These are phyloP conservation scores for Fusarium concolor DNA, from an alignment of 2,329 filamentous ascomycete species.

Conservation along the genomic window DNA sequence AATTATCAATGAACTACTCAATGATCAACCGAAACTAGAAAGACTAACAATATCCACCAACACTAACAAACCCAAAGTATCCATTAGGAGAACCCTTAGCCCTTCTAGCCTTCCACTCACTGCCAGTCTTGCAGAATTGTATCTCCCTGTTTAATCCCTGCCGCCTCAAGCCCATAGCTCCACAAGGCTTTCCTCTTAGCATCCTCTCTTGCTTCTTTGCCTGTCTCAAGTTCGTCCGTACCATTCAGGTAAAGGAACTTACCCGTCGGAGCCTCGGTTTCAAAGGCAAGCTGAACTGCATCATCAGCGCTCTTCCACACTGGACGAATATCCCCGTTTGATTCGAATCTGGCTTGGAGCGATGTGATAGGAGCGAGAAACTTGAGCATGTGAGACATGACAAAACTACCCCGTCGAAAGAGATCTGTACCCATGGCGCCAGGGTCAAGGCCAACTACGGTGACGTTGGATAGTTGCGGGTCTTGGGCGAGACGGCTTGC, in stretches of 20 bases:
- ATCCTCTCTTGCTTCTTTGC: constrained; percentile 48
- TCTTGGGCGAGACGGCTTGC: constrained; percentile 51
- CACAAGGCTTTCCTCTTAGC: constrained; percentile 49
- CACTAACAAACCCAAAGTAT: not conserved
- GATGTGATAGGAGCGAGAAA: constrained; percentile 43
- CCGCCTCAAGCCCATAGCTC: constrained; percentile 46
- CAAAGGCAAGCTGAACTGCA: constrained; percentile 49
- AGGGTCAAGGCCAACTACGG: constrained; percentile 54
- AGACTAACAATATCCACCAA: not conserved
- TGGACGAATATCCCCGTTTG: constrained; percentile 49
- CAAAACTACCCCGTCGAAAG: constrained; percentile 42
- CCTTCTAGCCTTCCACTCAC: constrained; percentile 16
- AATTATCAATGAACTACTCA: not conserved
- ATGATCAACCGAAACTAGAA: not conserved
- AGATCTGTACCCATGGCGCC: constrained; percentile 53
- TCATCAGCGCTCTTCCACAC: constrained; percentile 51
- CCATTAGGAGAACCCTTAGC: not conserved
- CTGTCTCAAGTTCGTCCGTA: constrained; percentile 44
- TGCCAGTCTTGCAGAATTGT: constrained; percentile 47
- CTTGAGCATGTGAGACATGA: constrained; percentile 41
- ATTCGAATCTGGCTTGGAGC: constrained; percentile 40
- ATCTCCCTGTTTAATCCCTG: constrained; percentile 43
- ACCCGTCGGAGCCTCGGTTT: constrained; percentile 43
- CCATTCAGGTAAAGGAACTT: constrained; percentile 52
- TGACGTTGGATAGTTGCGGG: constrained; percentile 50